Conservation (phyloP, 179 eudicot species). For the Dionaea muscipula region DNA sequence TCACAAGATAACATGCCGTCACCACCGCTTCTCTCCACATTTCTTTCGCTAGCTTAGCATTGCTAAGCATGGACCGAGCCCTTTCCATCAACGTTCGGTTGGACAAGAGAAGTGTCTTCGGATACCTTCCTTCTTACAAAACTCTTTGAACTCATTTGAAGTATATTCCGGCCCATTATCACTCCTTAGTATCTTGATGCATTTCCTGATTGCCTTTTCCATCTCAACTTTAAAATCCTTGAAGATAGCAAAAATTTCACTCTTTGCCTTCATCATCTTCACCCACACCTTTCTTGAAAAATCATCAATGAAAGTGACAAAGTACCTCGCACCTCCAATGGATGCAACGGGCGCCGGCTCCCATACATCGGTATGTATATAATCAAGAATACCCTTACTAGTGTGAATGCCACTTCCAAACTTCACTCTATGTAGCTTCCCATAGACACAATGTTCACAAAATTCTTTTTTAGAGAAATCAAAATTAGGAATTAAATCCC, state of each 20-base stretch:
- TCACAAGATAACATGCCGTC: constrained; percentile 1
- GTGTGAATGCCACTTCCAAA: background rate
- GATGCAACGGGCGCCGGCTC: background rate
- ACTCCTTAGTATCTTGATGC: background rate
- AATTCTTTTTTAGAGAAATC: too few species aligned
- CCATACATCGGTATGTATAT: background rate
- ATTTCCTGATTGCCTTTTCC: constrained; percentile 1
- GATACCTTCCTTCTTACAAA: constrained; percentile 5
- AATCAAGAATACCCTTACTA: background rate
- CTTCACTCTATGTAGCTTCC: background rate
- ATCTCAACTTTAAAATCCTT: constrained; percentile 1
- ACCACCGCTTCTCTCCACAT: background rate
- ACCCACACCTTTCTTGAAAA: background rate
- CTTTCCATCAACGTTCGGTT: background rate
- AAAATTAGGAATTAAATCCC: too few species aligned
- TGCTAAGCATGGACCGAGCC: background rate
- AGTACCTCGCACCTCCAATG: background rate
- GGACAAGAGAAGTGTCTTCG: constrained; percentile 2
- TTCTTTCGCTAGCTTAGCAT: background rate
- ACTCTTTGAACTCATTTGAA: constrained; percentile 5
- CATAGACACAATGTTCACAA: background rate
- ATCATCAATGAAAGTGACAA: background rate
- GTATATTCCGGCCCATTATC: constrained; percentile 8
- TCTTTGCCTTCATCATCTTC: background rate
- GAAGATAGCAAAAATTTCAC: constrained; percentile 6